Evolutionary conservation across 2,329 filamentous ascomycete genomes (phyloP).

Genomic region (Talaromyces verruculosus): DNA sequence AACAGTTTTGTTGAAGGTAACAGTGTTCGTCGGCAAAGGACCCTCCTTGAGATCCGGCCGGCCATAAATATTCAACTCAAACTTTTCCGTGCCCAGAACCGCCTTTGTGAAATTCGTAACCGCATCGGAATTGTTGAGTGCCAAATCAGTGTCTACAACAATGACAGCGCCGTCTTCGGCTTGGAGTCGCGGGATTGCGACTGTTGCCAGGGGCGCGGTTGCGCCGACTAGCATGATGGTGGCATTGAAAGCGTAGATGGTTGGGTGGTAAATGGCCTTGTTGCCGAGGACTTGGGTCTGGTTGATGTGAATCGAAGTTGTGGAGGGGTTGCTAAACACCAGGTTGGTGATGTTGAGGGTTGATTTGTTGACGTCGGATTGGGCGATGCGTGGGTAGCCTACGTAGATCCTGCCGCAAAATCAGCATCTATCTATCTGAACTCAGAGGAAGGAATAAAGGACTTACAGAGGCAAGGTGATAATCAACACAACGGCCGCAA

Average conservation of each 20-base stretch:
- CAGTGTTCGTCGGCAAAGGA: constrained; percentile 49
- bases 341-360: constrained; percentile 53
- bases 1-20: constrained; percentile 58
- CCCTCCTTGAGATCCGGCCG: constrained; percentile 54
- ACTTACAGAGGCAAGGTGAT: constrained; percentile 55
- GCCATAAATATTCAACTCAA: constrained; percentile 54
- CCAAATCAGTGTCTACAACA: constrained; percentile 46
- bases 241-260: constrained; percentile 55
- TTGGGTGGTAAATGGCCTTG: constrained; percentile 54
- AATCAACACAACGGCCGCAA: constrained; percentile 54
- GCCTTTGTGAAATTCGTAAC: constrained; percentile 53
- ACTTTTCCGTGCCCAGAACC: constrained; percentile 51
- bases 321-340: constrained; percentile 51
- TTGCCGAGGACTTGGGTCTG: constrained; percentile 51
- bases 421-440: neutral
- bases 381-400: constrained; percentile 59
- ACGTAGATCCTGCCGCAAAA: constrained; percentile 53
- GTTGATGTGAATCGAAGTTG: constrained; percentile 51
- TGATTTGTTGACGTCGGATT: constrained; percentile 54
- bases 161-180: constrained; percentile 45
- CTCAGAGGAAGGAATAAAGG: too few relatives aligned
- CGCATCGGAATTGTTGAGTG: constrained; percentile 42
- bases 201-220: constrained; percentile 44
- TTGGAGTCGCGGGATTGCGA: constrained; percentile 49
- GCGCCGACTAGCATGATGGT: constrained; percentile 50